phyloP scores from a whole-genome alignment of 2,329 filamentous ascomycete species.

The Ophiostoma montium region DNA sequence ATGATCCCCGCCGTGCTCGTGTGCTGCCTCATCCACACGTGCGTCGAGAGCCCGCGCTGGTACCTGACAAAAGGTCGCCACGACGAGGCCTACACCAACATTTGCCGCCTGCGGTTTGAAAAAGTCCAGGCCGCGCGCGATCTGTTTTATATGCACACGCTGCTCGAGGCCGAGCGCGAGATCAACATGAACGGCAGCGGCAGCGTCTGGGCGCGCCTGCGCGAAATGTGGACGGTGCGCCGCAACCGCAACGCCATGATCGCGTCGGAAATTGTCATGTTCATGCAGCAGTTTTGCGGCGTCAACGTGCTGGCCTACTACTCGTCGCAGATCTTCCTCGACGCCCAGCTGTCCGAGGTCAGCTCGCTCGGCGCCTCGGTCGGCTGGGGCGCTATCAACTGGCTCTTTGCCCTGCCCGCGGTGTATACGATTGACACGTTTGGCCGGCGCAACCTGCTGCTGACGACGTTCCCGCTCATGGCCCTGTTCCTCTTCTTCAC shows the following conservation, averaged over 20 bases:
- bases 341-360: slow-evolving; percentile 36
- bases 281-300: slow-evolving; percentile 43
- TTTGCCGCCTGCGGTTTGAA: slow-evolving; percentile 32
- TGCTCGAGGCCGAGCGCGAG: slow-evolving; percentile 41
- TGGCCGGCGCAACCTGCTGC: slow-evolving; percentile 47
- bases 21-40: slow-evolving; percentile 30
- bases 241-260: slow-evolving; percentile 48
- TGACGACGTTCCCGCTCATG: slow-evolving; percentile 54
- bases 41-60: slow-evolving; percentile 22
- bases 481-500: slow-evolving; percentile 32
- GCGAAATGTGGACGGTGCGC: slow-evolving; percentile 44
- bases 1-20: slow-evolving; percentile 46
- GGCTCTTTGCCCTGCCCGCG: slow-evolving; percentile 47
- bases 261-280: slow-evolving; percentile 51
- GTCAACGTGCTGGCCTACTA: slow-evolving; percentile 41
- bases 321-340: slow-evolving; percentile 44
- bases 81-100: slow-evolving; percentile 30
- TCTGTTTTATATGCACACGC: slow-evolving; percentile 40
- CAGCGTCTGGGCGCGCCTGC: background rate
- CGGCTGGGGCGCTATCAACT: slow-evolving; percentile 52
- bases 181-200: slow-evolving; percentile 19
- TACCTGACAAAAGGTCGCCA: slow-evolving; percentile 35
- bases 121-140: slow-evolving; percentile 42
- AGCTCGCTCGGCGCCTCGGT: slow-evolving; percentile 44
- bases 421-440: slow-evolving; percentile 56